A percentile compares a stretch with the other conserved stretches of the same genome.
Evolutionary conservation across 2,329 filamentous ascomycete species (phyloP).

Genomic region (Neocatenulostroma microsporum): DNA sequence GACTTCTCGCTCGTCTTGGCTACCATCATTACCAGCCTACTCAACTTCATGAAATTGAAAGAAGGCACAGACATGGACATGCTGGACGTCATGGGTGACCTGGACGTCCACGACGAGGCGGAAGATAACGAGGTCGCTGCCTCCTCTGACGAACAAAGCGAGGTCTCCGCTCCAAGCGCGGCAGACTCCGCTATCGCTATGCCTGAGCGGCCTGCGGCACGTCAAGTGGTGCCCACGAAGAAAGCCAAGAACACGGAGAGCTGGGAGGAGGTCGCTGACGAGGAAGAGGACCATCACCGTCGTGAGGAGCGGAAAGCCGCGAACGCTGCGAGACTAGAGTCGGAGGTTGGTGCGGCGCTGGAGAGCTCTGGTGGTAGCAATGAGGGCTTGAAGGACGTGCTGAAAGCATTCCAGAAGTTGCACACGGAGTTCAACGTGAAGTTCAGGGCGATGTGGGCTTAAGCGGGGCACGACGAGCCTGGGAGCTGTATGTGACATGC

Average conservation of each 20-base stretch:
- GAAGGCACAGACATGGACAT: constrained; percentile 41
- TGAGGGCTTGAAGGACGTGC: constrained; percentile 47
- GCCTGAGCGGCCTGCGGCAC: constrained; percentile 19
- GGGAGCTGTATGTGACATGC: too few species aligned
- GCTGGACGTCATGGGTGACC: constrained; percentile 45
- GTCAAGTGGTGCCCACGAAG: constrained; percentile 24
- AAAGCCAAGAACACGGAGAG: constrained; percentile 37
- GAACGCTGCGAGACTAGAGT: constrained; percentile 19
- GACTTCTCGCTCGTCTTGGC: constrained; percentile 57
- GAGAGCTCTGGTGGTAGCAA: constrained; percentile 35
- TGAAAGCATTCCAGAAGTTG: constrained; percentile 52
- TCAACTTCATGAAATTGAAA: constrained; percentile 48
- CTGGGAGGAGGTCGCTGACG: constrained; percentile 33
- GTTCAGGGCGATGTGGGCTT: constrained; percentile 56
- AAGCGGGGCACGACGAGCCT: too few species aligned
- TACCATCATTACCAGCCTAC: constrained; percentile 61
- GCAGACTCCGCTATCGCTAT: constrained; percentile 25
- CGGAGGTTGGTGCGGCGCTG: constrained; percentile 18
- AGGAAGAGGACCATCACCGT: constrained; percentile 29
- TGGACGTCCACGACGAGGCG: constrained; percentile 44
- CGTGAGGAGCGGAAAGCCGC: constrained; percentile 12
- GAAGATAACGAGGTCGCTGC: constrained; percentile 35
- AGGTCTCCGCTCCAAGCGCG: constrained; percentile 17
- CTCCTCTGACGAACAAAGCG: constrained; percentile 20
- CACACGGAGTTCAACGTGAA: constrained; percentile 56